Evolutionary conservation across 768 basidiomycete genomes (phyloP).

Genomic region (Phylloporus scabripes): DNA sequence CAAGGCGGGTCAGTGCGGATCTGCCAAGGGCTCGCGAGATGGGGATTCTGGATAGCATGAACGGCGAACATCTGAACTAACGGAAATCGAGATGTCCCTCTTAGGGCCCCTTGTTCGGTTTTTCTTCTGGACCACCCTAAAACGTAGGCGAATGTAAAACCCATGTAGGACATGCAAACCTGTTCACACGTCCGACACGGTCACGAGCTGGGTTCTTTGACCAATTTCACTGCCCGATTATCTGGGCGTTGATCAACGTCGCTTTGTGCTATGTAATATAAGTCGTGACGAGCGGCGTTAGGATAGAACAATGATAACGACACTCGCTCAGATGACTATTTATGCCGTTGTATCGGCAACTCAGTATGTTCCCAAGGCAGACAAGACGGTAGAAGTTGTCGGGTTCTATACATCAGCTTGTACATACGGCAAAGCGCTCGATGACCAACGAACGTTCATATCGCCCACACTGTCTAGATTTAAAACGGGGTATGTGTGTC

Average conservation of each 20-base stretch:
- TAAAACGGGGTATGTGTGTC: conserved; percentile 96
- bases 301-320: conserved; percentile 93
- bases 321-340: conserved; percentile 56
- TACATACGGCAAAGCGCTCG: conserved; percentile 80
- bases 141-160: neutral
- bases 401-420: conserved; percentile 13
- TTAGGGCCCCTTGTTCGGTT: neutral
- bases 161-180: neutral
- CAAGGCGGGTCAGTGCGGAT: conserved; percentile 1
- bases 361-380: neutral
- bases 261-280: conserved; percentile 78
- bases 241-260: conserved; percentile 94
- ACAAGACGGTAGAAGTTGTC: neutral
- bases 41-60: neutral
- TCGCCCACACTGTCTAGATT: conserved; percentile 91
- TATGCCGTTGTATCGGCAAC: neutral
- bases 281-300: conserved; percentile 64
- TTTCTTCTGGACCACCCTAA: neutral
- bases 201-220: neutral
- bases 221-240: conserved; percentile 44
- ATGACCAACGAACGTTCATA: conserved; percentile 89
- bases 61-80: neutral
- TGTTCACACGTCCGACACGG: neutral
- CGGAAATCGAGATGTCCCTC: conserved; percentile 4
- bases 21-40: neutral